These are phyloP conservation scores for Chaetomium sp. DNA, from an alignment of 2,329 filamentous ascomycete genomes.

Conservation along the genomic window DNA sequence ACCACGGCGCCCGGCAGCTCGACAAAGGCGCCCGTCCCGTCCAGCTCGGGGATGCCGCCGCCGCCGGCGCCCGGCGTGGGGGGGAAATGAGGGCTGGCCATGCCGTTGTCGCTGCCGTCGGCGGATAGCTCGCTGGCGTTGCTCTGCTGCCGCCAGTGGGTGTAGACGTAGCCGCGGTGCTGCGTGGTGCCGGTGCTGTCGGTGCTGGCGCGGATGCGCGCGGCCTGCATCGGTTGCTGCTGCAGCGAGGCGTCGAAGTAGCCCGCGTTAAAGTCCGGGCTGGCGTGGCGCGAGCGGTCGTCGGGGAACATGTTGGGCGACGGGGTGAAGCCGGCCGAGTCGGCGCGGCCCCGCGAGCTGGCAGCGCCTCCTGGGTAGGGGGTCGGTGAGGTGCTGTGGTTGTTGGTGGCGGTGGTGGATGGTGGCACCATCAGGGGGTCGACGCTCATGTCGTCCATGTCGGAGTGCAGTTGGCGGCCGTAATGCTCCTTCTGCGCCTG, in stretches of 20 bases:
- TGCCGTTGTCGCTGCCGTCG: constrained; percentile 39
- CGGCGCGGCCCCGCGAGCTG: constrained; percentile 26
- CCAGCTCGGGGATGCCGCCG: constrained; percentile 37
- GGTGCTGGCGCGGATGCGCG: constrained; percentile 38
- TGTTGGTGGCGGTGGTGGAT: constrained; percentile 20
- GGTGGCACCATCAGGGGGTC: constrained; percentile 44
- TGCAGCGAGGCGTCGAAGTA: constrained; percentile 31
- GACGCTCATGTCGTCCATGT: constrained; percentile 47
- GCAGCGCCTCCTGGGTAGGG: constrained; percentile 18
- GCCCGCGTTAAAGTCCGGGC: constrained; percentile 36
- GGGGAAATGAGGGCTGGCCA: constrained; percentile 10
- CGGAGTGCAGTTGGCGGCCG: constrained; percentile 41
- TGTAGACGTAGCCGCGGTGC: constrained; percentile 30
- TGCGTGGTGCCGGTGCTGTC: constrained; percentile 42
- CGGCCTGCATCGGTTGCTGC: constrained; percentile 26
- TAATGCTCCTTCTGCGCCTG: constrained; percentile 44
- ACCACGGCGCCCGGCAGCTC: constrained; percentile 9
- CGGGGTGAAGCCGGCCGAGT: constrained; percentile 30
- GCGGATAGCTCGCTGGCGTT: constrained; percentile 47
- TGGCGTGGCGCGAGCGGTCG: constrained; percentile 33
- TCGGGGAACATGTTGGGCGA: constrained; percentile 31
- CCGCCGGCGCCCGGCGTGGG: neutral
- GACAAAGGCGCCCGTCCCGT: constrained; percentile 14
- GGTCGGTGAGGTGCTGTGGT: constrained; percentile 20
- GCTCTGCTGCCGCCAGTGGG: constrained; percentile 48